Evolutionary conservation across 2,329 filamentous ascomycete genomes (phyloP).

Genomic region (Corniculantispora saksenae): DNA sequence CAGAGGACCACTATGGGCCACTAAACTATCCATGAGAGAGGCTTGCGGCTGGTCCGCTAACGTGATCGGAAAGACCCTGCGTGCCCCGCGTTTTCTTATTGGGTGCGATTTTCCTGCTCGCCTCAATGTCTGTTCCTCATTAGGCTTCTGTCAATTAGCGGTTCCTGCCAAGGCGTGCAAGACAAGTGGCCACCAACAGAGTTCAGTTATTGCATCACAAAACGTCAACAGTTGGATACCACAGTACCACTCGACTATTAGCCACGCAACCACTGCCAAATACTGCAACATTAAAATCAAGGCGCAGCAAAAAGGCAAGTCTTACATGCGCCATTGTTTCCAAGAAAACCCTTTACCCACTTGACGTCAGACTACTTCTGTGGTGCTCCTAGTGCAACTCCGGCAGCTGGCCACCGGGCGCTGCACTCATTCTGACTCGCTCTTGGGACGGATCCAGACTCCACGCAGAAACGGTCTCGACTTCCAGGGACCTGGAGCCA

Average conservation of each 20-base stretch:
- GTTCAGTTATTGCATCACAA: not conserved
- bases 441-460: not conserved
- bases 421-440: conserved; percentile 11
- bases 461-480: conserved; percentile 14
- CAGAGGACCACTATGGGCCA: not conserved
- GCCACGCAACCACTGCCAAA: not conserved
- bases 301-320: not conserved
- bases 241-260: not conserved
- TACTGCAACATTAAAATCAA: conserved; percentile 6
- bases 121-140: not conserved
- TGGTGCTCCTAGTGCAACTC: conserved; percentile 6
- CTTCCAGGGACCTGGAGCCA: conserved; percentile 6
- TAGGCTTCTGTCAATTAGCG: not conserved
- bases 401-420: not conserved
- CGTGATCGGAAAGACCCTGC: conserved; percentile 18
- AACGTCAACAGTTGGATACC: not conserved
- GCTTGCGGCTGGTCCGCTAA: conserved; percentile 9
- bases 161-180: not conserved
- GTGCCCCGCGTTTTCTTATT: conserved; percentile 15
- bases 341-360: conserved; percentile 11
- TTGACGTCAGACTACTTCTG: conserved; percentile 13
- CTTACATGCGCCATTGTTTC: conserved; percentile 7
- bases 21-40: not conserved
- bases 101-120: not conserved
- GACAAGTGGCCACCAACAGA: not conserved